Evolutionary conservation across 768 basidiomycete species (phyloP), one percentile per base, ranked within the genome.

Genomic region (Phaffia tasmanica): DNA sequence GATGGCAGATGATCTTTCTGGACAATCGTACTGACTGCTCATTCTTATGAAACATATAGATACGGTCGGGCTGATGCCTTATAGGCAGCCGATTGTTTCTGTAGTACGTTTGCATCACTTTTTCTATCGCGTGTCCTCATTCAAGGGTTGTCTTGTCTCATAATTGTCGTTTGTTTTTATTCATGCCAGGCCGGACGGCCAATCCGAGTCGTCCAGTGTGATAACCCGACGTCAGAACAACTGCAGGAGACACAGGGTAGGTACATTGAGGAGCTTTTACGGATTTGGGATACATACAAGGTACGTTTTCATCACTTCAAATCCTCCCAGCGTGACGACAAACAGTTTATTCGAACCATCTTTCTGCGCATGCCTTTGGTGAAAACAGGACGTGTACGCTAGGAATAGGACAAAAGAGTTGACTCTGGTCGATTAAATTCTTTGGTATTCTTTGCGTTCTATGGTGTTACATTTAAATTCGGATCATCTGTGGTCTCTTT

Each of bases 251-350:
- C 88, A 21, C 95, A 99, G 73, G 80, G 82, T 70, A 78, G 81
- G 70, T 99, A 99, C 75, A 98, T 99, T 68, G 87, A 87, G 54
- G 93, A 99, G 76, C 80, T 98, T 47, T 85, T 87, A 72, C 80
- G 90, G 59, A 94, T 97, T 70, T 98, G 93, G 93, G 83, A 98
- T 74, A 85, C 86, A 8, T 94, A 97, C 79, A 98, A 98, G 65
- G 65, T 67, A 1, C 23, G 55, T 21, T 23, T 32, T 48, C 25
- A 56, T 59, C 48, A 57, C 47, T 19, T 42, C 18, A 29, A 3
- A 9, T 16, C 2, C 3, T 14, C 42, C 42, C 5, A 14, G 8
- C 9, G 6, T 16, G 23, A 27, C 5, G 19, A 18, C 49, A 48
- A 56, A 25, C 14, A 27, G 47, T 6, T 14, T 66, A 3, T 9